Evolutionary conservation across 2,329 filamentous ascomycete genomes (phyloP).

Genomic region (Ophiostoma sp.): DNA sequence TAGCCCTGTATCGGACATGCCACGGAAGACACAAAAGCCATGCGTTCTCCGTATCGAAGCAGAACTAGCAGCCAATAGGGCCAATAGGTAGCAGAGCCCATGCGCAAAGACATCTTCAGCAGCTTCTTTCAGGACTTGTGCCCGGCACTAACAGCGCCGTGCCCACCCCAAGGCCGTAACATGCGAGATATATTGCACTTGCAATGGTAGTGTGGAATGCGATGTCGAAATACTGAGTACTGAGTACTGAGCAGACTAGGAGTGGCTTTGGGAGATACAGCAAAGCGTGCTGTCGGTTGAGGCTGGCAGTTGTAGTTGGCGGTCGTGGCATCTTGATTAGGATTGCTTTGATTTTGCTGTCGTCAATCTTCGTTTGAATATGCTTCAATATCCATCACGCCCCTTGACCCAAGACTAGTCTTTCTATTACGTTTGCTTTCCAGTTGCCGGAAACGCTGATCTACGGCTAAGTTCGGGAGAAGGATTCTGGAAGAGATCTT

Average conservation of each 20-base stretch:
- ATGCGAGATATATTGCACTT: neutral
- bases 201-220: neutral
- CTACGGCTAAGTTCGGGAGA: slow-evolving; percentile 4
- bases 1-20: neutral
- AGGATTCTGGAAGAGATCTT: slow-evolving; percentile 1
- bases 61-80: neutral
- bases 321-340: too few species aligned
- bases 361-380: too few species aligned
- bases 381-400: too few species aligned
- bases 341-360: too few species aligned
- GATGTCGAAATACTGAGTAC: too few species aligned
- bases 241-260: too few species aligned
- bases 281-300: too few species aligned
- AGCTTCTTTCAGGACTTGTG: slow-evolving; percentile 6
- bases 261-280: too few species aligned
- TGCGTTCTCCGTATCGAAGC: too few species aligned
- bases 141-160: neutral
- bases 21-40: neutral
- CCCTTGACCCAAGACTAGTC: neutral
- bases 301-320: too few species aligned
- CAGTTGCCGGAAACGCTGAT: neutral
- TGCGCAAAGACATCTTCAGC: neutral
- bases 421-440: slow-evolving; percentile 6
- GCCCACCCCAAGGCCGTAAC: neutral
- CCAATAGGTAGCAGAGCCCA: neutral